Conservation (phyloP, 192 early-diverging fungal genomes). For the Diversispora eburnea region DNA sequence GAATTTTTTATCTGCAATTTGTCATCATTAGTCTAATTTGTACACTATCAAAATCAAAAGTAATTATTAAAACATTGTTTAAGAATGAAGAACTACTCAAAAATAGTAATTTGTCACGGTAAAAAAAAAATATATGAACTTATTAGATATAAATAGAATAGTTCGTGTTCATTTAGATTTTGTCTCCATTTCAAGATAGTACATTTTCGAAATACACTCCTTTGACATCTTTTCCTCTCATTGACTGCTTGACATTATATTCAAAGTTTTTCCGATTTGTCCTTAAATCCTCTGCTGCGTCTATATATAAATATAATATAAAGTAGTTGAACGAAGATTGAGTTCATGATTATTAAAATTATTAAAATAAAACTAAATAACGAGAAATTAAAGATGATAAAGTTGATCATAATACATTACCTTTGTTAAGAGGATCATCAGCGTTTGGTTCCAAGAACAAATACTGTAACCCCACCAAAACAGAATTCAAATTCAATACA, state of each 20-base stretch:
- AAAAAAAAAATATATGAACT: too few relatives aligned
- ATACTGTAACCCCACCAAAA: constrained; percentile 88
- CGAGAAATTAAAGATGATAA: constrained; percentile 6
- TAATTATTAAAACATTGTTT: too few relatives aligned
- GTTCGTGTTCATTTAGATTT: too few relatives aligned
- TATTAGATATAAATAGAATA: too few relatives aligned
- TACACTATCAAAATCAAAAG: too few relatives aligned
- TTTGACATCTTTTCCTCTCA: constrained; percentile 72
- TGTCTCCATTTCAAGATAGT: background rate
- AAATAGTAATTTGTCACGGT: too few relatives aligned
- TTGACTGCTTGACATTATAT: constrained; percentile 68
- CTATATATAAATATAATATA: constrained; percentile 35
- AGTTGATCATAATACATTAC: constrained; percentile 32
- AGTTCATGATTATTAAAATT: background rate
- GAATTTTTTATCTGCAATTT: too few relatives aligned
- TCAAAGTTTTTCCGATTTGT: constrained; percentile 68
- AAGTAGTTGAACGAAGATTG: background rate
- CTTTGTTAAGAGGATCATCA: constrained; percentile 97
- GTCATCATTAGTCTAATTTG: too few relatives aligned
- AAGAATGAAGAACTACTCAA: too few relatives aligned
- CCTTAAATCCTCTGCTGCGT: constrained; percentile 80
- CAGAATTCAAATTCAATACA: constrained; percentile 87
- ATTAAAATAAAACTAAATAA: background rate
- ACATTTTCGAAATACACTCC: constrained; percentile 71
- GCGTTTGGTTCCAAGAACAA: constrained; percentile 93